Base-by-base conservation (phyloP, 257 asterid species). In the Nicotiana tomentosiformis region DNA sequence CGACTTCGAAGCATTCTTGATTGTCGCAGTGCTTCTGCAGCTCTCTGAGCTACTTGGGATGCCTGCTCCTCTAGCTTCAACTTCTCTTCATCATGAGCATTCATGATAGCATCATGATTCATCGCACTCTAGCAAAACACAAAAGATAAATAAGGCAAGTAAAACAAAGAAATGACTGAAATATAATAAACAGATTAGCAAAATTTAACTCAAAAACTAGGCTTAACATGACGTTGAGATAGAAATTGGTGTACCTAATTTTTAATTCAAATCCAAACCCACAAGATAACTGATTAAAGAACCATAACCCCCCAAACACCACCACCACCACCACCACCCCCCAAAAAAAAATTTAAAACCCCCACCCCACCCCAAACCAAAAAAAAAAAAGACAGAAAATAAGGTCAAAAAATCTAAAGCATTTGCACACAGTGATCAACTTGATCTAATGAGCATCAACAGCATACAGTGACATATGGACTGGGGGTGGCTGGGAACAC, bases 81-180 rank as follows among this genome's bases (percentile, higher is more conserved):
- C 89, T 93, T 96, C 87, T 94, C 98, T 90, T 90, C 98, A 51
- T 92, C 97, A 20, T 96, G 87, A 60, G 98, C 97, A 82, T 93
- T 88, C 96, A 96, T 90, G 83, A 96, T 93, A 23, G 94, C 98
- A 65, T 96, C 99, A 66, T 96, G 99, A 90, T 96, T 91, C 91
- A 96, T 85, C 0, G 98, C 99, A 81, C 99, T 96, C 99, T 96
- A 85, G 37, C 68, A 81, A 87, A 86, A 17, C 26, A 85, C 62
- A 78, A 68, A 1, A 81, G 17, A 39, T 43, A 39, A 74, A 51
- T 5, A 11, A 35, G 30, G 26, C 37, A 11, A 43, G 29, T 78
- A n/a, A 53, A 46, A 68, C 43, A 77, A 65, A 10, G 39, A 16
- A 43, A 76, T 53, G 26, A 15, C 43, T 14, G 43, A 51, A 46